Base-by-base conservation (phyloP, 2,329 filamentous ascomycete genomes). In the Botrytis porri region DNA sequence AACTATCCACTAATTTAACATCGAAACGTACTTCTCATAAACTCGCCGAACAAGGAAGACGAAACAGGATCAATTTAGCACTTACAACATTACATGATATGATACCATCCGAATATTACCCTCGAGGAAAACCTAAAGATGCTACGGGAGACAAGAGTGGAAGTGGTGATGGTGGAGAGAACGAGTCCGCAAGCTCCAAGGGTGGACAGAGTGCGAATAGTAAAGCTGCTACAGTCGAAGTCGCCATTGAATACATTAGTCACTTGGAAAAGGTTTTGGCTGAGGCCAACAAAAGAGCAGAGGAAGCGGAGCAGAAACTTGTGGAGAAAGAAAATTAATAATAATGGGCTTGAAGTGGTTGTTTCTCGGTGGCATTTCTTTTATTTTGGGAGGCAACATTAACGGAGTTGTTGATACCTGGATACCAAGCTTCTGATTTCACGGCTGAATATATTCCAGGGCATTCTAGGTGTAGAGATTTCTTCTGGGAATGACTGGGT, bases 1-100 rank as follows among this genome's bases (percentile, higher is more conserved):
- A 95, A 69, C 86, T 99, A 60, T 97, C 95, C 10, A 97, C 95
- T 35, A 97, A 97, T 76, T 85, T 99, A 39, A 98, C 95, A 0
- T 97, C 94, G 4, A 99, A 99, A 84, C 92, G 95, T 70, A 98
- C 96, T 2, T 97, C 94, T 61, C 96, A 99, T 84, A 99, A 99
- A 83, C 93, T 99, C 77, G 96, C 96, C 29, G 96, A 99, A 83
- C 96, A 99, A 84, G 96, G 96, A 10, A 90, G 96, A 65, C 88
- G 96, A 74, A 98, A 99, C 81, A 90, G 96, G 65, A 98, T 99
- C 83, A 99, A 99, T 81, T 92, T 91, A 71, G 96, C 96, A 0
- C 85, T 99, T 35, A 93, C 95, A 78, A 92, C 98, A 81, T 97
- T 99, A 16, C 45, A 66, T 54, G 64, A 66, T 39, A 66, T 66